Conservation (phyloP, 2,329 filamentous ascomycete species). For the Ophiocordyceps camponoti-leonardi region DNA sequence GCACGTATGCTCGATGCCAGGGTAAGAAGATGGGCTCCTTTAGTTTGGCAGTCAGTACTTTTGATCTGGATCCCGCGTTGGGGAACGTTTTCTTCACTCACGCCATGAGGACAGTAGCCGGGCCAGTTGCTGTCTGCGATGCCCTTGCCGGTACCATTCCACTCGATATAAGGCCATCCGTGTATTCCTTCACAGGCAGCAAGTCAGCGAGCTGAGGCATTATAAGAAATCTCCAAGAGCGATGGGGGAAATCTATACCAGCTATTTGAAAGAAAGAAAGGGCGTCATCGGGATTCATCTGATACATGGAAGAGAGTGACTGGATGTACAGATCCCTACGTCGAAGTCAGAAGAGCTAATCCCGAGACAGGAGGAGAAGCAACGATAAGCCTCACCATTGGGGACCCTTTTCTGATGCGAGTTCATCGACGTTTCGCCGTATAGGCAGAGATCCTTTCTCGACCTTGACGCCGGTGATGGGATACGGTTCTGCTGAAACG, state of each 20-base stretch:
- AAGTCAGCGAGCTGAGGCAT: background rate
- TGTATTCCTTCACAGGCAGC: slow-evolving; percentile 15
- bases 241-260: slow-evolving; percentile 13
- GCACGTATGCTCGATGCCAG: slow-evolving; percentile 41
- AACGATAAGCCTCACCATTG: background rate
- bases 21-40: slow-evolving; percentile 30
- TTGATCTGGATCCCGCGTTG: background rate
- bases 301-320: slow-evolving; percentile 25
- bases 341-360: background rate
- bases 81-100: slow-evolving; percentile 6
- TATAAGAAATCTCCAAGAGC: background rate
- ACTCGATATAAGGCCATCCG: slow-evolving; percentile 23
- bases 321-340: slow-evolving; percentile 32
- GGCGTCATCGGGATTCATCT: slow-evolving; percentile 19
- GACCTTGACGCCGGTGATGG: slow-evolving; percentile 1
- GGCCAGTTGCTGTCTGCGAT: slow-evolving; percentile 11
- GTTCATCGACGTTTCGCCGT: slow-evolving; percentile 1
- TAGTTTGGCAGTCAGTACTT: background rate
- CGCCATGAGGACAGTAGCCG: slow-evolving; percentile 31
- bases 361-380: background rate
- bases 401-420: background rate
- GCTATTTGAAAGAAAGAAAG: slow-evolving; percentile 32
- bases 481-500: slow-evolving; percentile 1
- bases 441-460: background rate
- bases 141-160: slow-evolving; percentile 19